Evolutionary conservation across 306 rosid genomes (phyloP).

Genomic region (Vigna trinervia): DNA sequence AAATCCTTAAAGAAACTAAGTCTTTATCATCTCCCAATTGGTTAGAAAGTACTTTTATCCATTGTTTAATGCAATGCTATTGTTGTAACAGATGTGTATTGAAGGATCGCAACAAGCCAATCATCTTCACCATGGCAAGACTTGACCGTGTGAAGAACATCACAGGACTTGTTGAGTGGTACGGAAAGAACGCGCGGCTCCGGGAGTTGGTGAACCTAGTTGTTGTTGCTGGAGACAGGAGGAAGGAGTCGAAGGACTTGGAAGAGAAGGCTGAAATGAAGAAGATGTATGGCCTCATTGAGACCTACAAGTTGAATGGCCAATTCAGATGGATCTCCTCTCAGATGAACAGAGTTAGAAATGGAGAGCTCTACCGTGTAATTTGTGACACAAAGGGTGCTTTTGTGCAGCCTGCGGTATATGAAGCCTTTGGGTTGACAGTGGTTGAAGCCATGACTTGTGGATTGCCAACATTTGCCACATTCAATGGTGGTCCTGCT

Average conservation of each 20-base stretch:
- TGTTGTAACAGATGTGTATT: slow-evolving; percentile 66
- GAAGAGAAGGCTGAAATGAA: slow-evolving; percentile 95
- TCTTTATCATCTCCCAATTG: background rate
- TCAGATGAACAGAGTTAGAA: slow-evolving; percentile 89
- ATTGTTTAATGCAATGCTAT: background rate
- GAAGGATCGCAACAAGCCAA: slow-evolving; percentile 94
- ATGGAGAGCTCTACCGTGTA: slow-evolving; percentile 90
- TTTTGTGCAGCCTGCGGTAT: slow-evolving; percentile 96
- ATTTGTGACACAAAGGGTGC: slow-evolving; percentile 90
- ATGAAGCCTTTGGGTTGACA: slow-evolving; percentile 96
- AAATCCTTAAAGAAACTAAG: too few species aligned
- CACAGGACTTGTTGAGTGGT: slow-evolving; percentile 97
- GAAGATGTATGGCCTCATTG: slow-evolving; percentile 79
- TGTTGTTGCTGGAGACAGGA: slow-evolving; percentile 92
- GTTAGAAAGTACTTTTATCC: background rate
- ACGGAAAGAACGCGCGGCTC: slow-evolving; percentile 74
- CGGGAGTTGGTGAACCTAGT: slow-evolving; percentile 90
- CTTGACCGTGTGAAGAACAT: slow-evolving; percentile 97
- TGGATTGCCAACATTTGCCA: slow-evolving; percentile 97
- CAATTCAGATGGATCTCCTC: slow-evolving; percentile 98
- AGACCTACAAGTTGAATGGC: slow-evolving; percentile 88
- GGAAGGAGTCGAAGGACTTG: slow-evolving; percentile 91
- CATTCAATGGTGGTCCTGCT: slow-evolving; percentile 94
- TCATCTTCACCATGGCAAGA: slow-evolving; percentile 98
- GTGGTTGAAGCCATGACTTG: slow-evolving; percentile 99